Base-by-base conservation (phyloP, 2,329 filamentous ascomycete species). In the Colletotrichum echinochloae region DNA sequence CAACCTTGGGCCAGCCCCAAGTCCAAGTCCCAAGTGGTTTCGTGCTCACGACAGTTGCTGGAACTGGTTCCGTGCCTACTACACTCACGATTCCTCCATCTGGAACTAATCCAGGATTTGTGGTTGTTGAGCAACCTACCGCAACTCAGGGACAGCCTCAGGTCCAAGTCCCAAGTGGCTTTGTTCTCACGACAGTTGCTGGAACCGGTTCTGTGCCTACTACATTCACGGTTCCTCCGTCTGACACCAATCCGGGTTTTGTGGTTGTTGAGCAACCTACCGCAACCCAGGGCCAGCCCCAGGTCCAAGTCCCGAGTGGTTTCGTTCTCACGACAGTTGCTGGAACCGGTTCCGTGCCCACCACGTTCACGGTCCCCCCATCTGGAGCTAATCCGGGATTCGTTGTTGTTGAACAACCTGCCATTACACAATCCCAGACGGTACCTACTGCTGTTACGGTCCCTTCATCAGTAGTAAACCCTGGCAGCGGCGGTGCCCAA, bases 321-420 rank as follows among this genome's bases (percentile, higher is more conserved):
- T 62, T 54, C 6, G 23, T 62, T 11, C 60, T 62, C 7, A 52
- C 48, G 11, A 62, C 60, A 6, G 35, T 16, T 2, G 18, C 41
- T 8, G 41, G 41, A 44, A 44, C 41, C 18, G 41, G 41, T 2
- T n/a, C 41, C 2, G 16, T 20, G 16, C 41, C 41, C 9, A 46
- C 37, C 11, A 57, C 61, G 0, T 20, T 65, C 1, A 65, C 61
- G 1, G 33, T 57, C 18, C 61, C 37, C 6, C 61, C 61, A 2
- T 55, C 61, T 11, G 61, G 61, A 9, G 52, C 33, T 14, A 62
- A 62, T 23, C 60, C 60, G 2, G 60, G 60, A 11, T 41, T 30
- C 14, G 60, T 62, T 4, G 44, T 62, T 16, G 60, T 62, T 6
- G 33, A 62, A 35, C 39, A 62, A 5, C 46, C 56, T 7, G 28